Evolutionary conservation across 192 early-diverging fungal genomes (phyloP), one percentile per base, ranked within the genome.

Genomic region (Backusella parvicylindrica): DNA sequence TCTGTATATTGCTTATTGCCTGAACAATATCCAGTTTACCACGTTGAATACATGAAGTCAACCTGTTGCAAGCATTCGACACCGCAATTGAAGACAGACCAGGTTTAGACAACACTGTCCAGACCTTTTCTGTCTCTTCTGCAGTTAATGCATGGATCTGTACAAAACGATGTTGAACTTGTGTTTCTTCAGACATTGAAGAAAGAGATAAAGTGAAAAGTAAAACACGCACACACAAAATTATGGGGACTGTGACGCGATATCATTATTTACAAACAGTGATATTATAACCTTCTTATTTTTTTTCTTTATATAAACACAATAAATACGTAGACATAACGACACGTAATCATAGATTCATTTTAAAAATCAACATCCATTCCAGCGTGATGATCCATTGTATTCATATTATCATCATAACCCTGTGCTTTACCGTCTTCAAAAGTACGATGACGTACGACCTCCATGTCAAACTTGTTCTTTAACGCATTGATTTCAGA

Each of bases 381-480:
- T 30, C 64, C 60, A 70, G 76, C 64, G 32, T 76, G 76, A 47
- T 77, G 80, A 66, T 81, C 79, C 70, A 81, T 64, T 33, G 53
- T 65, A 40, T 71, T 71, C 81, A 68, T 84, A 60, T 37, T 76
- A 81, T 56, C 78, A 74, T 71, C 84, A 70, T 40, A 68, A 15
- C 63, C 70, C 32, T 75, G 56, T 40, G 35, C 47, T 41, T 76
- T 77, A 9, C 71, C 81, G 9, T 83, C 77, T 26, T 78, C 81
- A 38, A 77, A 82, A 9, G 81, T 78, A 13, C 77, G 72, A 33
- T 79, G 72, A 38, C 81, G 70, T 63, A 83, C 70, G 0, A 83
- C 77, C 35, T 83, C 81, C 81, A 83, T 79, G 64, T 96, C 92
- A 81, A 99, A 99, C 76, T 93, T 93, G 75, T 85, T 89, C 81